Base-by-base conservation (phyloP, 2,329 filamentous ascomycete genomes). In the Fusarium piperis region DNA sequence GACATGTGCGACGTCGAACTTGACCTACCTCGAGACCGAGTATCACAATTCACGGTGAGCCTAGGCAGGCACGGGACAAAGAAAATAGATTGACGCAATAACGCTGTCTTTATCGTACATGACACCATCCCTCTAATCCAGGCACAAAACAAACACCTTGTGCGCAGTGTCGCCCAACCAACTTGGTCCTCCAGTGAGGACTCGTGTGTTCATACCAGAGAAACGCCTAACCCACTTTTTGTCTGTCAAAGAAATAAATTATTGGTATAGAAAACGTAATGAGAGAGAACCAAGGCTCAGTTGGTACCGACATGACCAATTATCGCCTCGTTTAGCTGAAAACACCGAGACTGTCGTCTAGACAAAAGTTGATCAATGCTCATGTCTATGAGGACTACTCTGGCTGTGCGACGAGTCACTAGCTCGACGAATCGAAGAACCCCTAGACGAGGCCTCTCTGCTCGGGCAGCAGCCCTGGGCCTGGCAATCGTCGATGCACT, bases 401-500 rank as follows among this genome's bases (percentile, higher is more conserved):
- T 60, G 72, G 41, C 73, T 74, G 26, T 77, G 78, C 18, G 78
- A 79, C 9, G 80, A 81, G 35, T 80, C 75, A 63, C 81, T 83
- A 16, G 76, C 76, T 16, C 81, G 76, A 20, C 80, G 77, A n/a
- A 77, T 80, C 4, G 81, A 82, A 4, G 80, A 79, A 10, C 75
- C 78, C 61, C 77, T 75, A 26, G 80, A 81, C 3, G 79, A 79
- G 3, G 76, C 67, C 8, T 82, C 81, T 28, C 70, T 60, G 13
- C 70, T 69, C 9, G 76, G 75, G 63, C 81, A 83, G 70, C 77
- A 78, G 20, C 78, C 73, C 59, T 79, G 73, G 39, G 75, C 77
- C 55, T 75, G 73, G 67, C 78, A 79, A 79, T 85, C 80, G 56
- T 84, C 75, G 64, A 84, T 68, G 64, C 81, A 77, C 68, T 87